Percentiles rank a stretch among this genome's conserved stretches.
Conservation (phyloP, 805 yeast species). For the Sporopachydermia lactativora region DNA sequence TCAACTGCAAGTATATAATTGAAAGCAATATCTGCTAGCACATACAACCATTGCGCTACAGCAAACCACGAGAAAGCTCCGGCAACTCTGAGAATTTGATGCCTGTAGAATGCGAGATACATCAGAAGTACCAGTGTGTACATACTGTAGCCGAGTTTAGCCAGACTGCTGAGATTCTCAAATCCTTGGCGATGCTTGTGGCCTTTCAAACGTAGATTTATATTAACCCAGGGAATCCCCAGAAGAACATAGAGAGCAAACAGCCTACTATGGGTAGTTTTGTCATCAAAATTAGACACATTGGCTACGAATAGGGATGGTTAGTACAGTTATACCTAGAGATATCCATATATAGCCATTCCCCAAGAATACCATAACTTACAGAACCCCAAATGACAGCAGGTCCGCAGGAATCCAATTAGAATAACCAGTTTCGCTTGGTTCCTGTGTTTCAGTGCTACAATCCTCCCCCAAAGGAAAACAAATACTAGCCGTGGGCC, state of each 20-base stretch:
- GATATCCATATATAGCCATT: no score
- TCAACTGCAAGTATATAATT: background rate
- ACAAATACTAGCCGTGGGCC: background rate
- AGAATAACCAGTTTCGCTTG: background rate
- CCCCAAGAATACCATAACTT: background rate
- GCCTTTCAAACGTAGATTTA: background rate
- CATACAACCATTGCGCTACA: background rate
- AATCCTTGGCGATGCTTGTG: no score
- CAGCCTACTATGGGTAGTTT: background rate
- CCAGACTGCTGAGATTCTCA: background rate
- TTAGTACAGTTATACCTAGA: background rate
- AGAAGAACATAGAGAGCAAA: background rate
- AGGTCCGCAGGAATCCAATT: background rate
- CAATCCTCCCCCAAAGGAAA: background rate
- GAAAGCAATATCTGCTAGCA: background rate
- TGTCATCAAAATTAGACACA: background rate
- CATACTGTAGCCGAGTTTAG: background rate
- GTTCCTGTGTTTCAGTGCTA: background rate
- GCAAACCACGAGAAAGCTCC: conserved; percentile 1
- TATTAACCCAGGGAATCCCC: background rate
- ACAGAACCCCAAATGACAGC: background rate
- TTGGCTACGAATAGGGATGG: background rate
- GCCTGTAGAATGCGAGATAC: background rate
- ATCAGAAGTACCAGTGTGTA: background rate
- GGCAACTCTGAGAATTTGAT: background rate